Conservation (phyloP, 73 alveolate genomes). For the Strombidium stylifer region DNA sequence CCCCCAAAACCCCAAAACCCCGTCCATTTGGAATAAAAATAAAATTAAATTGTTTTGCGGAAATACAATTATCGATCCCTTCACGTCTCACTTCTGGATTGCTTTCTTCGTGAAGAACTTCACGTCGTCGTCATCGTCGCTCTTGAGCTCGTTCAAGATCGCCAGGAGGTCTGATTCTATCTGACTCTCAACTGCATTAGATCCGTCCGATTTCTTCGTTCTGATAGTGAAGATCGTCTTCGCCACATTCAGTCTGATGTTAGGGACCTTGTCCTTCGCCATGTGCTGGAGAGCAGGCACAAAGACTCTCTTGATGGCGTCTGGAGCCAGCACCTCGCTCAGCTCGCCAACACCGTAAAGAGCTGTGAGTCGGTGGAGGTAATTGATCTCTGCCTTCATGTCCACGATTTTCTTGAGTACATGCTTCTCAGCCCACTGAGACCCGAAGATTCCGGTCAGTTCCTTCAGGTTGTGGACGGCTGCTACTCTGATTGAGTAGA, state of each 20-base stretch:
- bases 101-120: too few species aligned
- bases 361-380: slow-evolving; percentile 55
- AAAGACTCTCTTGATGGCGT: slow-evolving; percentile 26
- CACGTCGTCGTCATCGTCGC: too few species aligned
- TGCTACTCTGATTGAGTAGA: slow-evolving; percentile 49
- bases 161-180: too few species aligned
- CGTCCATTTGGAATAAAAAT: too few species aligned
- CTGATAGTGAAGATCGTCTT: slow-evolving; percentile 30
- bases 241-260: slow-evolving; percentile 76
- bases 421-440: slow-evolving; percentile 38
- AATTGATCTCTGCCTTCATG: slow-evolving; percentile 29
- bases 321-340: slow-evolving; percentile 28
- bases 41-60: too few species aligned
- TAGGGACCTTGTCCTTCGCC: slow-evolving; percentile 75
- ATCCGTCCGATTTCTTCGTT: too few species aligned
- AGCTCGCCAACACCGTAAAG: slow-evolving; percentile 31
- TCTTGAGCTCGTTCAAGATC: too few species aligned
- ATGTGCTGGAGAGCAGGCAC: slow-evolving; percentile 61
- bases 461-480: slow-evolving; percentile 33
- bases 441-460: slow-evolving; percentile 57
- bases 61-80: too few species aligned
- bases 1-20: too few species aligned
- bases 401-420: slow-evolving; percentile 41
- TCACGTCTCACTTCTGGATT: too few species aligned
- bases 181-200: too few species aligned